Evolutionary conservation across 1,139 yeast genomes (phyloP), one percentile per base, ranked within the genome.

Genomic region (Yamadazyma songkhlaensis): DNA sequence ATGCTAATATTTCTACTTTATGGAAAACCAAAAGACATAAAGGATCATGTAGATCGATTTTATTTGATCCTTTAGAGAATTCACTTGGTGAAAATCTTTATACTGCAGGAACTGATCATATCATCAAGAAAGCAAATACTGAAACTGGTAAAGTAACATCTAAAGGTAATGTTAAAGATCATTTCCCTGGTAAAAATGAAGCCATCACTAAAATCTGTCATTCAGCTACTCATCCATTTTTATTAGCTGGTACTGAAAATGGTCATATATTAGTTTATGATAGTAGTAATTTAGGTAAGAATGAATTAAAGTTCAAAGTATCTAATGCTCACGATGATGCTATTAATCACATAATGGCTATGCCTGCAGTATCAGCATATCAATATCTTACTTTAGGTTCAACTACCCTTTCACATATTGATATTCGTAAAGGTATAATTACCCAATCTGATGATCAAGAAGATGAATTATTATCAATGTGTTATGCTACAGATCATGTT

Each of bases 11-110:
- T 3, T 59, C 57, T 3, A 54, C 67, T n/a, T 45, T 69, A 28
- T 92, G 97, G 97, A 77, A 83, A 41, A 89, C 97, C 0, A 86
- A 79, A 53, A 74, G 97, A 53, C 97, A 92, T 57, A 88, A 88
- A 59, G 92, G 90, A 1, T 84, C 96, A 43, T 87, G 95, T 45
- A 65, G 98, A 31, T 79, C 84, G 6, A 64, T 88, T 6, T 64
- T 77, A 11, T 84, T 87, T 56, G 90, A 84, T 45, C 74, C 78
- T 2, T 57, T 66, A 27, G 67, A 59, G 34, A 42, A 49, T 11
- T 59, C 65, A 10, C 63, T 74, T 0, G 89, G 89, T 3, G 75
- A 77, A 12, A 50, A 55, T 36, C 43, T 85, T 1, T 85, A 69
- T 49, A 73, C 95, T 1, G 81, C 81, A 11, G 97, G 98, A 0